Percentiles rank a stretch among this genome's conserved stretches.
Conservation (phyloP, 352 stramenopile genomes). For the Phytopythium kandeliae region DNA sequence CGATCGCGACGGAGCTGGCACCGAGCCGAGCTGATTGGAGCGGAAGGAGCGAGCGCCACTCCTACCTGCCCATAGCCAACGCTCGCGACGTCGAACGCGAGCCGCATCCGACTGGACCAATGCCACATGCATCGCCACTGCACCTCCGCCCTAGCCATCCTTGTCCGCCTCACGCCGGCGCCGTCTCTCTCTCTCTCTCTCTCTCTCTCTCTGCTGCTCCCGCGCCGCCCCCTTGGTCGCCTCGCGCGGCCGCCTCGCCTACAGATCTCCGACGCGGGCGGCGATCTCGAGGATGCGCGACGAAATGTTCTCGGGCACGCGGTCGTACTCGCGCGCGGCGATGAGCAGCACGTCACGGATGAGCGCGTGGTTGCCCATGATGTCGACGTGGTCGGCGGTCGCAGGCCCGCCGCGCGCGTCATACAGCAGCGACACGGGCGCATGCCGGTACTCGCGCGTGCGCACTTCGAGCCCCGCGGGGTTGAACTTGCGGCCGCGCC, state of each 20-base stretch:
- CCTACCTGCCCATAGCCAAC: no score
- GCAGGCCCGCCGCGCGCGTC: constrained; percentile 62
- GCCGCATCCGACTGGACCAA: no score
- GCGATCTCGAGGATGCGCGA: constrained; percentile 66
- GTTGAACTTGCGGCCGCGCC: constrained; percentile 82
- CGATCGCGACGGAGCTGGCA: no score
- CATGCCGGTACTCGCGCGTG: constrained; percentile 73
- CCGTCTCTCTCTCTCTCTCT: no score
- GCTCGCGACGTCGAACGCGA: no score
- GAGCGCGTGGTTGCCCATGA: constrained; percentile 92
- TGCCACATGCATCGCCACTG: no score
- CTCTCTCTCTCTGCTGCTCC: no score
- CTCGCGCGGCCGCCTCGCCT: background rate
- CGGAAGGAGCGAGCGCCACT: no score
- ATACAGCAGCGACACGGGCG: constrained; percentile 71
- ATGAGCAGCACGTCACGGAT: constrained; percentile 76
- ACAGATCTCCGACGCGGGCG: constrained; percentile 39
- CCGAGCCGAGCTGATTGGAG: no score
- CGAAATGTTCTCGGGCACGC: constrained; percentile 63
- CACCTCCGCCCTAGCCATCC: no score
- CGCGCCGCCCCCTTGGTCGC: no score
- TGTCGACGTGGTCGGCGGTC: constrained; percentile 93
- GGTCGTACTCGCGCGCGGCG: constrained; percentile 54
- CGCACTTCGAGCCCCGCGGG: constrained; percentile 80
- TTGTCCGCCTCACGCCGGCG: no score